Evolutionary conservation across 495 filamentous ascomycete genomes (phyloP).

Genomic region (Chaetomium cochliodes): DNA sequence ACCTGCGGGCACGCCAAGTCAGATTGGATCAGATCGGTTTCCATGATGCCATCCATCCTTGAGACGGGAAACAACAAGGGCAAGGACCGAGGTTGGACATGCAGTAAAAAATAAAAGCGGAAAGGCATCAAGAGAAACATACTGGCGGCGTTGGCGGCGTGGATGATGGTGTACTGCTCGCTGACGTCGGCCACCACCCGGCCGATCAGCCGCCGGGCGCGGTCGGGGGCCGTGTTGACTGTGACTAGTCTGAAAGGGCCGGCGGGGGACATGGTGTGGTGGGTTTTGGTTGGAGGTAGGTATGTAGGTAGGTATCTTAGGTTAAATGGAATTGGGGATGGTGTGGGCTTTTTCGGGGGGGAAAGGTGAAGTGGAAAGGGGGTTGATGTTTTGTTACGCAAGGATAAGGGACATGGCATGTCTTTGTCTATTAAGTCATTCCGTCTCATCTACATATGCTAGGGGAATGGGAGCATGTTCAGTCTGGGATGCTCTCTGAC

Average conservation of each 20-base stretch:
- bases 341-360: no score
- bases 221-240: constrained; percentile 67
- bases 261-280: constrained; percentile 30
- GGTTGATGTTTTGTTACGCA: background rate
- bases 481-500: background rate
- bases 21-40: no score
- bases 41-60: no score
- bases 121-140: constrained; percentile 29
- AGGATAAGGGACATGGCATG: background rate
- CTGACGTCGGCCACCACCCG: constrained; percentile 57
- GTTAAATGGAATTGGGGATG: no score
- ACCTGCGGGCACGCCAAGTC: constrained; percentile 10
- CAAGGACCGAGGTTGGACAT: background rate
- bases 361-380: background rate
- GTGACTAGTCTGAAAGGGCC: constrained; percentile 63
- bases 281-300: background rate
- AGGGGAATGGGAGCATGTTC: background rate
- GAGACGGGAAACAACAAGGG: no score
- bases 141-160: constrained; percentile 60
- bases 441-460: background rate
- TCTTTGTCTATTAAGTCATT: background rate
- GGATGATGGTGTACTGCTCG: constrained; percentile 58
- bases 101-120: no score
- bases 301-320: background rate
- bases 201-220: constrained; percentile 61